Conservation (phyloP, 192 early-diverging fungal genomes). For the Rhizophagus sp. region DNA sequence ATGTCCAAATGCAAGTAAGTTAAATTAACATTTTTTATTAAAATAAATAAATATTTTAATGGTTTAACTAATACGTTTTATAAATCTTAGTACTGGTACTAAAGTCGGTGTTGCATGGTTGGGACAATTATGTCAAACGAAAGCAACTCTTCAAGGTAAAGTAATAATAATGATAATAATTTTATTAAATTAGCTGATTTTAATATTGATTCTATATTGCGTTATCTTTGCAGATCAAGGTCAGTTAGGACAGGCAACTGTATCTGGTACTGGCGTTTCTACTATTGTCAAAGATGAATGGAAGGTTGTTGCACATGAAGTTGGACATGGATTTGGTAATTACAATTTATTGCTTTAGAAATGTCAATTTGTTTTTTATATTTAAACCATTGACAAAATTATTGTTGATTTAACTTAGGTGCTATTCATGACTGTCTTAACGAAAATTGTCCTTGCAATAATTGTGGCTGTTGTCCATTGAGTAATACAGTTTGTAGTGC, state of each 20-base stretch:
- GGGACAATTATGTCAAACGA: conserved; percentile 65
- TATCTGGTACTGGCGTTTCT: conserved; percentile 84
- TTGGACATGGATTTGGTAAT: conserved; percentile 78
- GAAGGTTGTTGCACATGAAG: conserved; percentile 94
- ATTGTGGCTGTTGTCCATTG: conserved; percentile 66
- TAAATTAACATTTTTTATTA: not conserved
- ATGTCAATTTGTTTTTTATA: not conserved
- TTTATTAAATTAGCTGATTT: not conserved
- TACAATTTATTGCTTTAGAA: conserved; percentile 7
- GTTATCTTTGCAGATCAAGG: conserved; percentile 12
- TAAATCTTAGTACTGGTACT: conserved; percentile 57
- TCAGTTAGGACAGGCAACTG: conserved; percentile 47
- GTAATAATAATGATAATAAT: conserved; percentile 15
- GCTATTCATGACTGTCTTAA: conserved; percentile 87
- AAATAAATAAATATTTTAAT: not conserved
- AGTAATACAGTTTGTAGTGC: conserved; percentile 70
- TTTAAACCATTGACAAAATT: not conserved
- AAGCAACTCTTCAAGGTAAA: conserved; percentile 49
- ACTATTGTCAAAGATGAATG: conserved; percentile 84
- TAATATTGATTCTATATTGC: not conserved
- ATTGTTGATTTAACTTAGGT: conserved; percentile 45
- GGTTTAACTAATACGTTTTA: not conserved
- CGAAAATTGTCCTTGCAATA: conserved; percentile 60
- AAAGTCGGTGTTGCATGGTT: conserved; percentile 91
- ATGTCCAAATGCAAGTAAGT: conserved; percentile 78